A percentile compares a stretch with the other conserved stretches of the same genome.
These are phyloP conservation scores for Zymoseptoria crescenta DNA, from an alignment of 2,329 filamentous ascomycete species.

Conservation along the genomic window DNA sequence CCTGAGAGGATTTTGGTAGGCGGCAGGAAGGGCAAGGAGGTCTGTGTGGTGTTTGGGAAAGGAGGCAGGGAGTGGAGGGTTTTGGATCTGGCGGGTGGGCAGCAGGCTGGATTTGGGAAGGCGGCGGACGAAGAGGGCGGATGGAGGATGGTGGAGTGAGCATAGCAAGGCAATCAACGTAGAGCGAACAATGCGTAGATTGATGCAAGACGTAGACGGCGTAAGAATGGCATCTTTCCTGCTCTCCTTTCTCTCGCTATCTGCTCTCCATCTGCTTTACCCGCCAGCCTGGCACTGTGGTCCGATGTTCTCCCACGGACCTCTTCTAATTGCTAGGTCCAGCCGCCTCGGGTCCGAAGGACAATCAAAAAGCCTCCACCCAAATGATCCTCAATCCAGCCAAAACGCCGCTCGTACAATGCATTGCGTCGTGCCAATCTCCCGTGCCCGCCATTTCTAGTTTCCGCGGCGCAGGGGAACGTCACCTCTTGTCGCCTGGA, in stretches of 20 bases:
- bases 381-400: not conserved
- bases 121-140: not conserved
- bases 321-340: not conserved
- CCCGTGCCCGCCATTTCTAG: not conserved
- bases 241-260: not conserved
- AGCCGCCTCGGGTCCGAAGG: not conserved
- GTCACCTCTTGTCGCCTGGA: not conserved
- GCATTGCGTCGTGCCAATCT: not conserved
- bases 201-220: not conserved
- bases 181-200: not conserved
- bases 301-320: not conserved
- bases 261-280: not conserved
- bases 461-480: not conserved
- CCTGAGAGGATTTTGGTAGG: conserved; percentile 48
- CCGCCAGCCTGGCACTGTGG: not conserved
- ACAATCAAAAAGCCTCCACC: not conserved
- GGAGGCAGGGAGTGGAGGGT: conserved; percentile 48
- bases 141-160: not conserved
- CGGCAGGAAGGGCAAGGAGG: conserved; percentile 45
- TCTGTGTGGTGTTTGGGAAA: conserved; percentile 48
- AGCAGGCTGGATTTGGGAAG: not conserved
- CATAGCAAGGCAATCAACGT: too few relatives aligned
- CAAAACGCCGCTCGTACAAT: not conserved
- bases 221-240: not conserved
- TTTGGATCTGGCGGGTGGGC: conserved; percentile 42